phyloP scores from a whole-genome alignment of 2,329 filamentous ascomycete genomes.

The Leptographium radiaticola region DNA sequence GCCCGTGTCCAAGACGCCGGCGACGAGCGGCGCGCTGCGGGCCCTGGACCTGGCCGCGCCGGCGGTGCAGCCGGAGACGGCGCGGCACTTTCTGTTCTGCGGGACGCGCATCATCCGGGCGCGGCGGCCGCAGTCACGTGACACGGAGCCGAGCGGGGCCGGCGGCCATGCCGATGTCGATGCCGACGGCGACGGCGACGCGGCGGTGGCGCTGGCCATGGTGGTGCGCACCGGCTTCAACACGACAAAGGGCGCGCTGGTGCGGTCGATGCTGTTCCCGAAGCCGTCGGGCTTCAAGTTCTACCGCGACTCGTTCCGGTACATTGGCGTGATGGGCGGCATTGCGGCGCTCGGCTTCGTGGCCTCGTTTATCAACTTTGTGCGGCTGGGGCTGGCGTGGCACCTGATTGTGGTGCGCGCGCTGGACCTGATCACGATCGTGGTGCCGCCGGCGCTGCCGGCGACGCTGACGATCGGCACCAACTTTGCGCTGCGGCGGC shows the following conservation, averaged over 20 bases:
- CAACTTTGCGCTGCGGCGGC: slow-evolving; percentile 77
- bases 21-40: slow-evolving; percentile 66
- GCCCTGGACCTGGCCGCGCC: slow-evolving; percentile 67
- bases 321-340: slow-evolving; percentile 90
- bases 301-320: slow-evolving; percentile 92
- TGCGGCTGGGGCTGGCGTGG: slow-evolving; percentile 72
- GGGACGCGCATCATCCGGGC: slow-evolving; percentile 93
- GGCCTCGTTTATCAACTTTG: slow-evolving; percentile 85
- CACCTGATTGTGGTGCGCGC: slow-evolving; percentile 85
- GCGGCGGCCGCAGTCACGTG: slow-evolving; percentile 54
- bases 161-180: background rate
- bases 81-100: slow-evolving; percentile 82
- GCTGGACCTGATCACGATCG: slow-evolving; percentile 91
- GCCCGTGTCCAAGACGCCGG: slow-evolving; percentile 83
- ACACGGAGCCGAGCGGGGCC: slow-evolving; percentile 30
- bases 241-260: slow-evolving; percentile 89
- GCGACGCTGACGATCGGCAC: slow-evolving; percentile 94
- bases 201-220: slow-evolving; percentile 82
- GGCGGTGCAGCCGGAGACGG: slow-evolving; percentile 69
- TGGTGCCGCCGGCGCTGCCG: slow-evolving; percentile 87
- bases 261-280: slow-evolving; percentile 96
- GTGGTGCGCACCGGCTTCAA: slow-evolving; percentile 93
- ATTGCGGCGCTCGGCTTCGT: slow-evolving; percentile 80
- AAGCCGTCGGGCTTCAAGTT: slow-evolving; percentile 99
- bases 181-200: slow-evolving; percentile 34